Evolutionary conservation across 495 filamentous ascomycete genomes (phyloP).

Genomic region (Amphirosellinia nigrospora): DNA sequence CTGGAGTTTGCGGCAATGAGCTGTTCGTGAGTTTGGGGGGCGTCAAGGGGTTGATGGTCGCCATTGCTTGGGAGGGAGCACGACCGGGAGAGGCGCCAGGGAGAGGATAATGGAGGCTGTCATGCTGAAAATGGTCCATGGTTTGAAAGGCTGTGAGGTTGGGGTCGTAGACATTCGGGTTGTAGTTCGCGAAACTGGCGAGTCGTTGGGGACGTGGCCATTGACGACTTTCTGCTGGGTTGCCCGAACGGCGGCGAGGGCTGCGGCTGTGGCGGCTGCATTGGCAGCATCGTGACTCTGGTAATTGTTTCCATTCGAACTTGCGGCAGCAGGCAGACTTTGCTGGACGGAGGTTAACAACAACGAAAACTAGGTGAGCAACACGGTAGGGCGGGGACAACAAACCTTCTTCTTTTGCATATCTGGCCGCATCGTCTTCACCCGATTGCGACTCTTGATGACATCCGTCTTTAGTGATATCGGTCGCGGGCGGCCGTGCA

Average conservation of each 20-base stretch:
- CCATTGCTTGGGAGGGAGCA: constrained; percentile 69
- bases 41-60: constrained; percentile 71
- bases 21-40: constrained; percentile 80
- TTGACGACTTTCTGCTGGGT: constrained; percentile 74
- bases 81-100: constrained; percentile 71
- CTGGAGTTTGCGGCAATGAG: constrained; percentile 77
- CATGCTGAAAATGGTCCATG: constrained; percentile 65
- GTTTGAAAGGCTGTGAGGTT: constrained; percentile 75
- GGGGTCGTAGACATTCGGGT: constrained; percentile 71
- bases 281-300: constrained; percentile 38
- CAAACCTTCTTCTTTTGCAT: constrained; percentile 85
- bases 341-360: constrained; percentile 40
- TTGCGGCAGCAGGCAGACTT: constrained; percentile 58
- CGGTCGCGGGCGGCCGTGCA: constrained; percentile 90
- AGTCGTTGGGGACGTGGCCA: constrained; percentile 81
- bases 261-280: constrained; percentile 41
- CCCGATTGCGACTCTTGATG: constrained; percentile 98
- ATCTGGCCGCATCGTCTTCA: constrained; percentile 81
- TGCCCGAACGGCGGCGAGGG: constrained; percentile 57
- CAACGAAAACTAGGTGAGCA: constrained; percentile 11
- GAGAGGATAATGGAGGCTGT: constrained; percentile 52
- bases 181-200: constrained; percentile 84
- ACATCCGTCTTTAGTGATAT: constrained; percentile 98
- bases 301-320: constrained; percentile 64
- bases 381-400: constrained; percentile 26